A percentile compares a stretch with the other conserved stretches of the same genome.
These are phyloP conservation scores for Debaryomyces psychrophilus DNA, from an alignment of 1,139 yeast genomes.

Conservation along the genomic window DNA sequence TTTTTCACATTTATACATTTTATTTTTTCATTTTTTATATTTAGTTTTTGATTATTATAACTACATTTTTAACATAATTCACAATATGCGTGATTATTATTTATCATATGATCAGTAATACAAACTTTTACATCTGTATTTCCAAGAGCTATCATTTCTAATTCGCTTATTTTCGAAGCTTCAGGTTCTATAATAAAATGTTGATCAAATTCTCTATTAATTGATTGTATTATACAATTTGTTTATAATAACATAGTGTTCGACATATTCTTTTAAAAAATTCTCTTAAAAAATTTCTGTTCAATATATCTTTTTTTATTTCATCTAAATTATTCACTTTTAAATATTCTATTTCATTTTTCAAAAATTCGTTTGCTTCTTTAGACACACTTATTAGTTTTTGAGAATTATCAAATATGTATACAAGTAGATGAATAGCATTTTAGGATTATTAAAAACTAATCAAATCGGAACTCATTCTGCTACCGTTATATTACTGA, in stretches of 20 bases:
- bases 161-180: too few species aligned
- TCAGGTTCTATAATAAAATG: background rate
- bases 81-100: too few species aligned
- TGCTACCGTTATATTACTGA: background rate
- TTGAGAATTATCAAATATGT: constrained; percentile 27
- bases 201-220: background rate
- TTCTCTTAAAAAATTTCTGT: too few species aligned
- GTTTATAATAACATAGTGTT: background rate
- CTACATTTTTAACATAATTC: too few species aligned
- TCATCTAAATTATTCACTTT: constrained; percentile 29
- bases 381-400: constrained; percentile 27
- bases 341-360: constrained; percentile 26
- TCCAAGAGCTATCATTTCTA: too few species aligned
- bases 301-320: constrained; percentile 18
- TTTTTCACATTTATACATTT: too few species aligned
- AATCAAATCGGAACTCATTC: background rate
- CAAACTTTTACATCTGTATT: too few species aligned
- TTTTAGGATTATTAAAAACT: background rate
- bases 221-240: background rate
- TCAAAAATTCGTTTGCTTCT: constrained; percentile 37
- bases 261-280: background rate
- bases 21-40: too few species aligned
- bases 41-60: too few species aligned
- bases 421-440: too few species aligned
- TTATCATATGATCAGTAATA: too few species aligned